Percentiles rank a stretch among this genome's conserved stretches.
These are phyloP conservation scores for Capsicum chinense DNA, from an alignment of 257 asterid genomes.

Conservation along the genomic window DNA sequence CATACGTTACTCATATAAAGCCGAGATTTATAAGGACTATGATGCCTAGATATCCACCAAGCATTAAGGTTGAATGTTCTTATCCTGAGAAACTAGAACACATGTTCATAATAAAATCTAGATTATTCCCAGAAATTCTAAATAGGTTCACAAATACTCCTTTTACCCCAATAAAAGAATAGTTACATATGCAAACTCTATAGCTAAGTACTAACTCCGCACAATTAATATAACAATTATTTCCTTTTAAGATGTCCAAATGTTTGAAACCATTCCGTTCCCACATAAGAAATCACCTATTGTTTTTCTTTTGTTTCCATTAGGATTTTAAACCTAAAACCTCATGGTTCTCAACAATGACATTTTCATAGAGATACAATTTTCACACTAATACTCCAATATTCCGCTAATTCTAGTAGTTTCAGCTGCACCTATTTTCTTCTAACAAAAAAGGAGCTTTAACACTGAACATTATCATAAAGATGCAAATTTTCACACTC, in stretches of 20 bases:
- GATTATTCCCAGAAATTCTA: slow-evolving; percentile 19
- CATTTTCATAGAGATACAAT: neutral
- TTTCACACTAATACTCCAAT: neutral
- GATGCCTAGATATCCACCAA: neutral
- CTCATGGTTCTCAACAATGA: no score
- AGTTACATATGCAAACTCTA: slow-evolving; percentile 8
- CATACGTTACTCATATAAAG: neutral
- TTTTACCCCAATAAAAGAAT: slow-evolving; percentile 2
- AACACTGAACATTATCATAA: neutral
- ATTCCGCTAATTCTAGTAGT: neutral
- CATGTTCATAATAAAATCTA: neutral
- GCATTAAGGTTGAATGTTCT: neutral
- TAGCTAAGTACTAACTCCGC: neutral
- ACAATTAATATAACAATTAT: neutral
- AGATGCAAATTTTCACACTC: no score
- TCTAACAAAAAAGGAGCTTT: neutral
- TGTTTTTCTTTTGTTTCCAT: no score
- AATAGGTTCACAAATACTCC: neutral
- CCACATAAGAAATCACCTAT: neutral
- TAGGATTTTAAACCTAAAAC: no score
- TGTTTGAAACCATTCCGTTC: neutral
- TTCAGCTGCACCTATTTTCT: neutral
- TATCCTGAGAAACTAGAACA: neutral
- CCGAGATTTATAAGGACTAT: neutral
- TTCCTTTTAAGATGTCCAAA: neutral